Conservation (phyloP, 306 rosid genomes). For the Quercus cerris region DNA sequence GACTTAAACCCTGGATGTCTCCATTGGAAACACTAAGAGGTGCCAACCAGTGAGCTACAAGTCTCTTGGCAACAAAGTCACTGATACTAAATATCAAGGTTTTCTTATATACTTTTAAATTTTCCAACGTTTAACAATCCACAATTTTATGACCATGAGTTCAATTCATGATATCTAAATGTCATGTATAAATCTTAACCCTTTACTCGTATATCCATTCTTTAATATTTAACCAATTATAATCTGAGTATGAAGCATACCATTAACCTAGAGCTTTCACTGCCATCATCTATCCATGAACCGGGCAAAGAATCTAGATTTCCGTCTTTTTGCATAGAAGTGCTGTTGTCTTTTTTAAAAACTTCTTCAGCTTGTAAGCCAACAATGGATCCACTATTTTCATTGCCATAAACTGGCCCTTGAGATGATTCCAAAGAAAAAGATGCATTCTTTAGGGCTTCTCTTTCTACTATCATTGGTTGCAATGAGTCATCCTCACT, state of each 20-base stretch:
- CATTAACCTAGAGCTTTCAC: constrained; percentile 22
- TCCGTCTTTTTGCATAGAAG: constrained; percentile 14
- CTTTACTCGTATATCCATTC: no score
- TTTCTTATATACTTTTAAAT: background rate
- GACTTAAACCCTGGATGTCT: no score
- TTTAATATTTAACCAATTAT: background rate
- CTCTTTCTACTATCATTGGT: constrained; percentile 21
- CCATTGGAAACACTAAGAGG: no score
- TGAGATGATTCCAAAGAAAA: constrained; percentile 32
- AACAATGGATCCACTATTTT: constrained; percentile 19
- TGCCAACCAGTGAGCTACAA: no score
- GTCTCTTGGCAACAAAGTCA: no score
- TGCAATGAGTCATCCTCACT: constrained; percentile 28
- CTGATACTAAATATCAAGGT: background rate
- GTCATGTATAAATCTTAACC: no score
- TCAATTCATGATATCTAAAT: no score
- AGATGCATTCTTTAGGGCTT: constrained; percentile 9
- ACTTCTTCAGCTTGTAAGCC: constrained; percentile 10
- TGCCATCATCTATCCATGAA: constrained; percentile 19
- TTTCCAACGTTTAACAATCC: constrained; percentile 3
- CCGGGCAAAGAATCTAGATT: constrained; percentile 15
- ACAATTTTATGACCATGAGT: background rate
- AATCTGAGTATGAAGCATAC: constrained; percentile 35
- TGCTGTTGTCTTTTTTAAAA: constrained; percentile 1
- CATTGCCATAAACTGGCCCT: constrained; percentile 22